Evolutionary conservation across 2,329 filamentous ascomycete species (phyloP).

Genomic region (Penicillium sp.): DNA sequence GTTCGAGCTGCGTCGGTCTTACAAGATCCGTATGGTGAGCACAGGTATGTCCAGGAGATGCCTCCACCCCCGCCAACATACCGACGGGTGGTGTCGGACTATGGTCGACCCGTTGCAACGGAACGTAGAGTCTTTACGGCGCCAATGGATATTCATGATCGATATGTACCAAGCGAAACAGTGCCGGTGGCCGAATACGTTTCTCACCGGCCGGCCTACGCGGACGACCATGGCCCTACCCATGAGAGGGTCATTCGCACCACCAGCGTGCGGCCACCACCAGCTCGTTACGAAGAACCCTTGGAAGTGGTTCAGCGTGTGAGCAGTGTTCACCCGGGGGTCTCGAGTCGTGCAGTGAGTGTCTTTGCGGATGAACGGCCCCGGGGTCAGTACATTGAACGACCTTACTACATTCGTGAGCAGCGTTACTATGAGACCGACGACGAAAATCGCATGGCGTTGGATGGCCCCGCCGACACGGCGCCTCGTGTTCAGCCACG

Average conservation of each 20-base stretch:
- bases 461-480: conserved; percentile 27
- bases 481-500: conserved; percentile 30
- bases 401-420: conserved; percentile 37
- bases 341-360: conserved; percentile 32
- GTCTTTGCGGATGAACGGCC: conserved; percentile 40
- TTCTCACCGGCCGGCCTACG: conserved; percentile 33
- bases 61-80: conserved; percentile 38
- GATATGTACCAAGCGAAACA: conserved; percentile 34
- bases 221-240: conserved; percentile 62
- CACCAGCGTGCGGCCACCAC: conserved; percentile 54
- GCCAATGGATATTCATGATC: conserved; percentile 30
- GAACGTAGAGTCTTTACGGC: conserved; percentile 30
- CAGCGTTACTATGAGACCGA: conserved; percentile 35
- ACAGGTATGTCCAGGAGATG: conserved; percentile 42
- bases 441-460: conserved; percentile 26
- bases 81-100: conserved; percentile 35
- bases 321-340: conserved; percentile 40
- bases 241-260: conserved; percentile 53
- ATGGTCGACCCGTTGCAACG: conserved; percentile 25
- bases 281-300: conserved; percentile 40
- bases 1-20: conserved; percentile 39
- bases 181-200: conserved; percentile 40
- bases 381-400: conserved; percentile 46
- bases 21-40: conserved; percentile 37
- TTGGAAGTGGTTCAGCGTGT: conserved; percentile 37